These are phyloP conservation scores for Penicillium simplicissimum DNA, from an alignment of 495 filamentous ascomycete genomes.

Conservation along the genomic window DNA sequence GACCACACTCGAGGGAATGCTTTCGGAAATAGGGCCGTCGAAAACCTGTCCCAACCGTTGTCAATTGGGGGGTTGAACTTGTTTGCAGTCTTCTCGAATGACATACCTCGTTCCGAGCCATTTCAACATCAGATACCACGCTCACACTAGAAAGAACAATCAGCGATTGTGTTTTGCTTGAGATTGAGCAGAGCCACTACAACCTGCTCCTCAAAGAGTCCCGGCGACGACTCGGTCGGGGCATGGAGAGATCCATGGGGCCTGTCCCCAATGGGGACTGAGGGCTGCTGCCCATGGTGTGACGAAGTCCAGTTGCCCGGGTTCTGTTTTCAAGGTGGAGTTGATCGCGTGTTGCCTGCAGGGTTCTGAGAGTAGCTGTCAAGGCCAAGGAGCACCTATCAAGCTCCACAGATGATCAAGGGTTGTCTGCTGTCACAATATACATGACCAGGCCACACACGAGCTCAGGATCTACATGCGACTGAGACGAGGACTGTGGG, in stretches of 20 bases:
- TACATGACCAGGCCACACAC: not conserved
- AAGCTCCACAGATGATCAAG: not conserved
- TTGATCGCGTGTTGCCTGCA: slow-evolving; percentile 2
- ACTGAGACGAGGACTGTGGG: not conserved
- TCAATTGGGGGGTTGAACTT: slow-evolving; percentile 10
- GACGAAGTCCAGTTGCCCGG: slow-evolving; percentile 2
- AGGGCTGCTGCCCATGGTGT: slow-evolving; percentile 28
- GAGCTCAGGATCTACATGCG: not conserved
- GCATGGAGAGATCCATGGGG: slow-evolving; percentile 25
- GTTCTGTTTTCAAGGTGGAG: not conserved
- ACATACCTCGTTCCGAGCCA: slow-evolving; percentile 91
- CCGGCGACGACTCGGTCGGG: slow-evolving; percentile 48
- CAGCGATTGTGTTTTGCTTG: slow-evolving; percentile 18
- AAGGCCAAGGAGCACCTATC: not conserved
- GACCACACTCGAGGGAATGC: slow-evolving; percentile 84
- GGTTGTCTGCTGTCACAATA: not conserved
- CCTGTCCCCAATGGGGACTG: slow-evolving; percentile 27
- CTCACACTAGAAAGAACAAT: slow-evolving; percentile 55
- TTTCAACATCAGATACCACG: slow-evolving; percentile 94
- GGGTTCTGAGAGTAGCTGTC: not conserved
- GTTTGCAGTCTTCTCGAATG: not conserved
- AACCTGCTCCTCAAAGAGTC: slow-evolving; percentile 77
- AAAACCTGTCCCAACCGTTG: slow-evolving; percentile 61
- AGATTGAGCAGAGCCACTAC: slow-evolving; percentile 1
- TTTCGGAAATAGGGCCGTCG: slow-evolving; percentile 91